Base-by-base conservation (phyloP, 2,329 filamentous ascomycete species). In the Amauroascus niger region DNA sequence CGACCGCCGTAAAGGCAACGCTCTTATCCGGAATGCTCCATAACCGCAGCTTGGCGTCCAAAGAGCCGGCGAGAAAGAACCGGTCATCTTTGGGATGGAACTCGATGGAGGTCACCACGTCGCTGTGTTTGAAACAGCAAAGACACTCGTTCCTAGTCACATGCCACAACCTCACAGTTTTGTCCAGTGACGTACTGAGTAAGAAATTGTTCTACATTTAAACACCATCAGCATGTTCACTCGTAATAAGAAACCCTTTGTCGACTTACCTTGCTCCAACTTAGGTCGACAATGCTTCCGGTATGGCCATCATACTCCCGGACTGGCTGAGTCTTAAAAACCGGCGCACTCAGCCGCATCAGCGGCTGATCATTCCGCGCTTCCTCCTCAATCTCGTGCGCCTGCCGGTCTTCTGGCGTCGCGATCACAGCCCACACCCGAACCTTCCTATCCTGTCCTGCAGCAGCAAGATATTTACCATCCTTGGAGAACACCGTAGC, bases 21-120 rank as follows among this genome's bases (percentile, higher is more conserved):
- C 79, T 82, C 67, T 94, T 96, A 68, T 98, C 93, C 0, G 93
- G 90, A 45, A 98, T 98, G 65, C 89, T 96, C 93, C 93, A 98
- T 1, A 98, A 72, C 14, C 93, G 80, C 49, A 98, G 70, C 60
- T 89, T 90, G 1, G 84, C 86, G 66, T 98, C 93, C 6, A 97
- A 76, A 0, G 88, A 95, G 7, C 93, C 93, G 16, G 93, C 90
- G 9, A 98, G 76, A 69, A 98, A 98, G 73, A 98, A 98, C 0
- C 93, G 84, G 66, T 98, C 93, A 66, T 98, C 93, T 26, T 81
- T 84, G 0, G 93, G 93, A 66, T 98, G 93, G 61, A 98, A 98
- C 35, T 88, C 82, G 48, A 98, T 90, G 1, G 89, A 91, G 0
- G 93, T 95, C 45, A 97, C 91, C 62, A 96, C 89, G 66, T 98